These are phyloP conservation scores for Huntiella decipiens DNA, from an alignment of 2,329 filamentous ascomycete genomes.

Conservation along the genomic window DNA sequence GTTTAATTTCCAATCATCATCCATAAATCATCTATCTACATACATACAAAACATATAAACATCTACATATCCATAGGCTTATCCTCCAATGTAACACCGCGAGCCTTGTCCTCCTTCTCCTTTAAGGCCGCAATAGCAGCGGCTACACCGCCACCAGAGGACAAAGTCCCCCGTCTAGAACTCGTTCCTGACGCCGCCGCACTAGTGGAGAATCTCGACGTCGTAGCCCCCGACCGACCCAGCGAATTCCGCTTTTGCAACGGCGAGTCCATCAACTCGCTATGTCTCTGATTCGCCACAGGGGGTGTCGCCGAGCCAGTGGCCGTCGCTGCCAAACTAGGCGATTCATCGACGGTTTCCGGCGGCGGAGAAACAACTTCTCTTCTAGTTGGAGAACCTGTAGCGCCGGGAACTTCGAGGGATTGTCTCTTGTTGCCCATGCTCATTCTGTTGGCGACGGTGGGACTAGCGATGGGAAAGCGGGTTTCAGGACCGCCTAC, in stretches of 20 bases:
- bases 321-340: conserved; percentile 11
- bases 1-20: conserved; percentile 1
- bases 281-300: conserved; percentile 8
- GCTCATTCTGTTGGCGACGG: conserved; percentile 32
- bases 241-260: conserved; percentile 48
- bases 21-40: neutral
- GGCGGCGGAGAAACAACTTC: conserved; percentile 9
- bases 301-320: neutral
- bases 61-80: conserved; percentile 32
- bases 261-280: conserved; percentile 15
- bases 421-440: conserved; percentile 43
- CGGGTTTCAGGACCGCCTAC: conserved; percentile 54
- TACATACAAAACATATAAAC: conserved; percentile 24
- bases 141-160: conserved; percentile 14
- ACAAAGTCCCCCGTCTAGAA: conserved; percentile 18
- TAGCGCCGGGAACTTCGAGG: conserved; percentile 56
- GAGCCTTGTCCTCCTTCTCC: conserved; percentile 9
- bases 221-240: conserved; percentile 26
- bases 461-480: conserved; percentile 63
- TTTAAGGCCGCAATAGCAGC: conserved; percentile 11
- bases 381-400: conserved; percentile 7
- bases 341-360: conserved; percentile 13
- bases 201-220: conserved; percentile 26
- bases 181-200: conserved; percentile 18
- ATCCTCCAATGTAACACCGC: conserved; percentile 28